Conservation (phyloP, 768 basidiomycete species). For the Lentinula boryana region DNA sequence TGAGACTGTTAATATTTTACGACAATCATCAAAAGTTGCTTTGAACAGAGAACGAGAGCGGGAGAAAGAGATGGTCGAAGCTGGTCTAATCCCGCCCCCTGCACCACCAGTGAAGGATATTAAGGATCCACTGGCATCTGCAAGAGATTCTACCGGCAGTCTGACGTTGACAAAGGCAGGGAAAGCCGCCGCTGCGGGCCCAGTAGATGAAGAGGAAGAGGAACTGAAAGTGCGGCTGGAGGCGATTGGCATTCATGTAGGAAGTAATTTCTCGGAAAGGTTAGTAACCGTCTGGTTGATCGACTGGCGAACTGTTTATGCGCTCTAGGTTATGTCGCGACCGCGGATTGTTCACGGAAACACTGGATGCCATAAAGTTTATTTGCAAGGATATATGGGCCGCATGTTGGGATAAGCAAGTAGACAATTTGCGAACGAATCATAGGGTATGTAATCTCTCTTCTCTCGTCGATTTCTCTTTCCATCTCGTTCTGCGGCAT, state of each 20-base stretch:
- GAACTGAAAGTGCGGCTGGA: slow-evolving; percentile 66
- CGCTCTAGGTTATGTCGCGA: slow-evolving; percentile 65
- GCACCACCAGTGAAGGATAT: slow-evolving; percentile 28
- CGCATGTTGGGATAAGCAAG: slow-evolving; percentile 89
- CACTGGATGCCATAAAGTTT: slow-evolving; percentile 90
- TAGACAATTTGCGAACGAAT: slow-evolving; percentile 93
- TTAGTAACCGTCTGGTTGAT: slow-evolving; percentile 26
- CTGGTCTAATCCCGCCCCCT: slow-evolving; percentile 56
- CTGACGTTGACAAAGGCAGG: slow-evolving; percentile 27
- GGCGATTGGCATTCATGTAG: slow-evolving; percentile 80
- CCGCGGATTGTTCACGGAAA: slow-evolving; percentile 69
- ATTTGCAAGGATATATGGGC: slow-evolving; percentile 96
- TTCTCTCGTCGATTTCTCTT: not conserved
- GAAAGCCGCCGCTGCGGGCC: slow-evolving; percentile 17
- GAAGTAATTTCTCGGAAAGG: slow-evolving; percentile 84
- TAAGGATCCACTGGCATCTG: slow-evolving; percentile 30
- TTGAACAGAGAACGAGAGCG: slow-evolving; percentile 57
- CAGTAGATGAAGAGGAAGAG: slow-evolving; percentile 67
- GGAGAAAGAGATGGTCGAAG: slow-evolving; percentile 75
- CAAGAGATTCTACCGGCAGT: slow-evolving; percentile 33
- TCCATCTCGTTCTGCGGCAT: no score
- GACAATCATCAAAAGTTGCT: slow-evolving; percentile 70
- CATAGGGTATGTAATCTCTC: slow-evolving; percentile 55
- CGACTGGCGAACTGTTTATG: not conserved
- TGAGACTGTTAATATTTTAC: slow-evolving; percentile 69